Conservation (phyloP, 768 basidiomycete species). For the Kockovaella imperatae region DNA sequence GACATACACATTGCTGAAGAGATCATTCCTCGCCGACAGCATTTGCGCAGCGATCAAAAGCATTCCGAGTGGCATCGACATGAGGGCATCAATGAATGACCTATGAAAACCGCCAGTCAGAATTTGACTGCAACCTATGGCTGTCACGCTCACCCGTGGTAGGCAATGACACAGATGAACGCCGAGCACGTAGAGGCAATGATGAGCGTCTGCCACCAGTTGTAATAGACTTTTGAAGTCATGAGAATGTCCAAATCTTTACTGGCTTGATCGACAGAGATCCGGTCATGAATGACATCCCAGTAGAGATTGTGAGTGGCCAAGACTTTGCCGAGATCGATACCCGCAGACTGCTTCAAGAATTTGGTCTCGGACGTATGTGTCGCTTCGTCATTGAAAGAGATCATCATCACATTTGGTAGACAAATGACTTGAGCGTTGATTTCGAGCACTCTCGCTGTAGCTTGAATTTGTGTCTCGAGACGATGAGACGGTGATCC, state of each 20-base stretch:
- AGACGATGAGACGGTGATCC: slow-evolving; percentile 90
- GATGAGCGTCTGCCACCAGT: slow-evolving; percentile 55
- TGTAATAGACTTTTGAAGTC: slow-evolving; percentile 58
- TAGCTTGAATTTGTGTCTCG: slow-evolving; percentile 81
- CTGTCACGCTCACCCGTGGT: slow-evolving; percentile 26
- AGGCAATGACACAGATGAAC: slow-evolving; percentile 52
- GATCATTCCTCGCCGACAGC: slow-evolving; percentile 62
- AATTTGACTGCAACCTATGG: background rate
- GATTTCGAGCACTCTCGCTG: slow-evolving; percentile 79
- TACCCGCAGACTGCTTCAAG: slow-evolving; percentile 61
- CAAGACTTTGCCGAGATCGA: slow-evolving; percentile 70
- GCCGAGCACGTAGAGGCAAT: slow-evolving; percentile 71
- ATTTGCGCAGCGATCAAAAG: slow-evolving; percentile 67
- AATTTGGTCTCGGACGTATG: slow-evolving; percentile 75
- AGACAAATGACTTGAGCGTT: slow-evolving; percentile 82
- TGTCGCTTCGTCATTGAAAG: slow-evolving; percentile 71
- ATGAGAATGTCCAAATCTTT: slow-evolving; percentile 64
- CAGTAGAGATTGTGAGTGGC: slow-evolving; percentile 67
- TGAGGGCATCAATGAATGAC: slow-evolving; percentile 66
- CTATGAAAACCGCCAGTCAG: slow-evolving; percentile 27
- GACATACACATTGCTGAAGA: slow-evolving; percentile 76
- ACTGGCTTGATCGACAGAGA: slow-evolving; percentile 67
- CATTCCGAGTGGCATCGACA: slow-evolving; percentile 66
- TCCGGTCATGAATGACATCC: slow-evolving; percentile 72
- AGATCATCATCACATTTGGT: slow-evolving; percentile 60